phyloP scores from a whole-genome alignment of 2,329 filamentous ascomycete species.

The Epichloe baconii region DNA sequence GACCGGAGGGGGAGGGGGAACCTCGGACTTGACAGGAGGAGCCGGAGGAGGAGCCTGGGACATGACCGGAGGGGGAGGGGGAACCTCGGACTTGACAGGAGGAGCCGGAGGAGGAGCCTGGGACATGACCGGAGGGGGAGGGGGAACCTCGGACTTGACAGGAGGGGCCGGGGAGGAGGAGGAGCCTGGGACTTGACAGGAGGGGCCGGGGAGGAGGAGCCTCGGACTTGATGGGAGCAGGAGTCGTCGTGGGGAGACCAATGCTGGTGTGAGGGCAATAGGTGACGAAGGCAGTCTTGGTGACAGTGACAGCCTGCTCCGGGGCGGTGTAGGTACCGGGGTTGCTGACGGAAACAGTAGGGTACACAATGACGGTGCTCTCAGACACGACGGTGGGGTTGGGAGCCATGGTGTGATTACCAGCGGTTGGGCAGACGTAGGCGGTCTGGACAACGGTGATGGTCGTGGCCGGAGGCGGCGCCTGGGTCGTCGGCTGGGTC shows the following conservation, averaged over 20 bases:
- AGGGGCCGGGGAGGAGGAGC: conserved; percentile 3
- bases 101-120: neutral
- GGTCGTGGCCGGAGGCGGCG: conserved; percentile 8
- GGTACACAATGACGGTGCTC: conserved; percentile 37
- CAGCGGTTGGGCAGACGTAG: conserved; percentile 59
- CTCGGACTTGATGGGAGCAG: conserved; percentile 14
- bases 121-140: neutral
- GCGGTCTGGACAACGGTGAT: conserved; percentile 50
- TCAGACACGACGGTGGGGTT: conserved; percentile 46
- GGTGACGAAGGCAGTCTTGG: conserved; percentile 51
- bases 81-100: conserved; percentile 5
- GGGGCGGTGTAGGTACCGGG: conserved; percentile 67
- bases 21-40: no score
- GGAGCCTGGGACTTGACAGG: neutral
- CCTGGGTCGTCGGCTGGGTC: conserved; percentile 1
- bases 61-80: neutral
- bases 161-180: conserved; percentile 7
- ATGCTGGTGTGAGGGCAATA: conserved; percentile 15
- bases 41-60: neutral
- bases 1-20: neutral
- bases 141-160: conserved; percentile 10
- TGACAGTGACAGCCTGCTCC: conserved; percentile 53
- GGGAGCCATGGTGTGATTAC: conserved; percentile 64
- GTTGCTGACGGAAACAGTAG: conserved; percentile 29
- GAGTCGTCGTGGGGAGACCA: conserved; percentile 20